phyloP scores from a whole-genome alignment of 306 rosid species.

The Cyclanthera cordifolia region DNA sequence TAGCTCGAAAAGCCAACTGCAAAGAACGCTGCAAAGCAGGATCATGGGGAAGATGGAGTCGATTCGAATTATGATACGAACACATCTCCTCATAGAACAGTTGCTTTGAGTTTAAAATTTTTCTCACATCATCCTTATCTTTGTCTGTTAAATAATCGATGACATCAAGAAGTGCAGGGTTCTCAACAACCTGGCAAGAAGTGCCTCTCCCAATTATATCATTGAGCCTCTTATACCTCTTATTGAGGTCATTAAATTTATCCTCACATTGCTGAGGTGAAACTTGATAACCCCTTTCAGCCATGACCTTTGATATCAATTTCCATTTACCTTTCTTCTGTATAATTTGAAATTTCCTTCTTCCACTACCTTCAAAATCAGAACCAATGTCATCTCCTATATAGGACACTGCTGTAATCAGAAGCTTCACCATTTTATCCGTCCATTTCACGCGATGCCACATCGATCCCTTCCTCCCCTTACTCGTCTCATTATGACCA shows the following conservation, averaged over 20 bases:
- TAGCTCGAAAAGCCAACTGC: slow-evolving; percentile 55
- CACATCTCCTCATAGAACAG: slow-evolving; percentile 90
- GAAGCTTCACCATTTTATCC: slow-evolving; percentile 82
- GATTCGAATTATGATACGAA: slow-evolving; percentile 75
- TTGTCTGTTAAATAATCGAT: slow-evolving; percentile 57
- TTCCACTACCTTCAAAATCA: slow-evolving; percentile 41
- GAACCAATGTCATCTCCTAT: slow-evolving; percentile 51
- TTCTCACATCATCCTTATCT: slow-evolving; percentile 75
- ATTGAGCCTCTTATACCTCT: slow-evolving; percentile 75
- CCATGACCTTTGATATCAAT: slow-evolving; percentile 81
- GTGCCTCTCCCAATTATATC: slow-evolving; percentile 91
- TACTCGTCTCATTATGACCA: slow-evolving; percentile 35
- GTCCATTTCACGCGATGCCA: slow-evolving; percentile 97
- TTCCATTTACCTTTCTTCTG: slow-evolving; percentile 95
- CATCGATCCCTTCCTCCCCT: slow-evolving; percentile 52
- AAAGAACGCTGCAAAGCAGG: slow-evolving; percentile 69
- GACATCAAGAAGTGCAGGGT: slow-evolving; percentile 61
- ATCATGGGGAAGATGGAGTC: slow-evolving; percentile 84
- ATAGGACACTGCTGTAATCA: slow-evolving; percentile 78
- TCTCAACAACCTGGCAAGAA: slow-evolving; percentile 82
- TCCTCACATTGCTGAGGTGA: slow-evolving; percentile 98
- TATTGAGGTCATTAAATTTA: slow-evolving; percentile 83
- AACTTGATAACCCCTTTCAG: slow-evolving; percentile 72
- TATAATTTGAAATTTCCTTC: slow-evolving; percentile 48
- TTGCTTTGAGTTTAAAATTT: slow-evolving; percentile 76